These are phyloP conservation scores for Xylariomycetidae sp. DNA, from an alignment of 2,329 filamentous ascomycete genomes.

Conservation along the genomic window DNA sequence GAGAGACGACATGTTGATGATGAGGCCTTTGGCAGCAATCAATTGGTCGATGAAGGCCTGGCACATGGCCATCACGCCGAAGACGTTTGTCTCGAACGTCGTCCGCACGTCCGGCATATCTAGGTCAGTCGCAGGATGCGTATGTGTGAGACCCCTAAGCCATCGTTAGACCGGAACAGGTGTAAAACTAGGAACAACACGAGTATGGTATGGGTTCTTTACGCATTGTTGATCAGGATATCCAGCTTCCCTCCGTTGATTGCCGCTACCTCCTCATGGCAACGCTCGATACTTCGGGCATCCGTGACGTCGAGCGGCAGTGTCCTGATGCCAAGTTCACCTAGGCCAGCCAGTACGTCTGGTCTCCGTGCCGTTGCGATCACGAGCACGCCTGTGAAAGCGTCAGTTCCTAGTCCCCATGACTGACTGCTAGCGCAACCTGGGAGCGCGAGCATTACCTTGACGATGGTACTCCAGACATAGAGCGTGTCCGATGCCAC, in stretches of 20 bases:
- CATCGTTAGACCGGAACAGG: too few species aligned
- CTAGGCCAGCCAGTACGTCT: slow-evolving; percentile 40
- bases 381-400: slow-evolving; percentile 40
- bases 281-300: slow-evolving; percentile 41
- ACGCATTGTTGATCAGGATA: slow-evolving; percentile 57
- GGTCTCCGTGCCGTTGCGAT: slow-evolving; percentile 50
- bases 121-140: slow-evolving; percentile 45
- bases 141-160: slow-evolving; percentile 43
- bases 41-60: slow-evolving; percentile 44
- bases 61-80: slow-evolving; percentile 51
- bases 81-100: slow-evolving; percentile 53
- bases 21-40: slow-evolving; percentile 42
- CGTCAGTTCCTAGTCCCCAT: background rate
- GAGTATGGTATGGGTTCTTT: too few species aligned
- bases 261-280: slow-evolving; percentile 38
- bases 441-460: slow-evolving; percentile 38
- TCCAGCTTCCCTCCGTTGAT: slow-evolving; percentile 49
- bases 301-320: slow-evolving; percentile 49
- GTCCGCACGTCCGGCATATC: slow-evolving; percentile 45
- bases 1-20: slow-evolving; percentile 50
- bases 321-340: slow-evolving; percentile 40
- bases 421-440: background rate
- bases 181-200: too few species aligned
- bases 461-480: slow-evolving; percentile 46
- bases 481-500: slow-evolving; percentile 51